Evolutionary conservation across 345 rosid genomes (phyloP).

Genomic region (Leavenworthia alabamica): DNA sequence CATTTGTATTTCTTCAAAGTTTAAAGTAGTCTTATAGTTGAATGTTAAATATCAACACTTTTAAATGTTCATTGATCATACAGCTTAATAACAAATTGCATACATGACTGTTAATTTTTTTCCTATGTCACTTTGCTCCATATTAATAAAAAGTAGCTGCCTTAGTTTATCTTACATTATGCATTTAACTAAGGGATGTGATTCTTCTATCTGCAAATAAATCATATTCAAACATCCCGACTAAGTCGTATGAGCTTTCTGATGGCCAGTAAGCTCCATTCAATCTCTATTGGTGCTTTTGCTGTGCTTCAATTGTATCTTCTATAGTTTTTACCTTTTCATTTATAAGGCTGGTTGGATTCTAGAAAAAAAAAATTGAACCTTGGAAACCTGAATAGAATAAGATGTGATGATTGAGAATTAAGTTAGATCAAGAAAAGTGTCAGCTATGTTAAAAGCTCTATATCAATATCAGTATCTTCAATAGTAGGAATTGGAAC

Average conservation of each 20-base stretch:
- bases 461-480: not conserved
- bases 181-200: not conserved
- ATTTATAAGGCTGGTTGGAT: not conserved
- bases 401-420: not conserved
- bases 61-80: too few species aligned
- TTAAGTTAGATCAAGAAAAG: too few species aligned
- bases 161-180: conserved; percentile 8
- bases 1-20: not conserved
- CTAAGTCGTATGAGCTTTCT: conserved; percentile 96
- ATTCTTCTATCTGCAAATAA: conserved; percentile 48
- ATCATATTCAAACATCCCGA: conserved; percentile 91
- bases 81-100: too few species aligned
- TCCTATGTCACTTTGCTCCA: not conserved
- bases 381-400: conserved; percentile 4
- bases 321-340: not conserved
- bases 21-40: not conserved
- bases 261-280: conserved; percentile 93
- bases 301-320: not conserved
- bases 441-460: not conserved
- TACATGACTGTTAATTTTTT: not conserved
- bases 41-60: not conserved
- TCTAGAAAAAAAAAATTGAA: not conserved
- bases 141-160: not conserved
- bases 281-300: conserved; percentile 1
- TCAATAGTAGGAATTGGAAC: too few species aligned